Percentiles rank a stretch among this genome's conserved stretches.
phyloP scores from a whole-genome alignment of 805 yeast species.

The Saccharomyces kudriavzevii region DNA sequence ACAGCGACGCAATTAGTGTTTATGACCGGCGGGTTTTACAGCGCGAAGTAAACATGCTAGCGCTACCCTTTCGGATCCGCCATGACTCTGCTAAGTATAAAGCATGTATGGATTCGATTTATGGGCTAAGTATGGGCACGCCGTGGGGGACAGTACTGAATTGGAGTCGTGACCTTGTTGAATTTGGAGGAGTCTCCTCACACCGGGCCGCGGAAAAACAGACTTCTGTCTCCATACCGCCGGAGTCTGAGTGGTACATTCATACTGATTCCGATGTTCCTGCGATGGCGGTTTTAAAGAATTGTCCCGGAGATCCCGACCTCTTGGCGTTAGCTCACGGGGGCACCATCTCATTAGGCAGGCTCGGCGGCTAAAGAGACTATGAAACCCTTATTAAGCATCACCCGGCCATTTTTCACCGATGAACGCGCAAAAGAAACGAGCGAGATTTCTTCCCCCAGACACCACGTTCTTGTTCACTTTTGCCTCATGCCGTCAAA shows the following conservation, averaged over 20 bases:
- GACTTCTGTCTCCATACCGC: not conserved
- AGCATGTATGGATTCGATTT: constrained; percentile 12
- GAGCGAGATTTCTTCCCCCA: not conserved
- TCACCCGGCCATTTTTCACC: not conserved
- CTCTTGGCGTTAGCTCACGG: not conserved
- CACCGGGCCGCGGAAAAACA: not conserved
- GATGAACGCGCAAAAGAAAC: not conserved
- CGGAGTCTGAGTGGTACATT: not conserved
- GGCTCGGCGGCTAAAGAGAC: not conserved
- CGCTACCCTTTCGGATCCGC: constrained; percentile 15
- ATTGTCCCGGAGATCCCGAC: constrained; percentile 14
- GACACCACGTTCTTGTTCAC: not conserved
- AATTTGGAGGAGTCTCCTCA: constrained; percentile 22
- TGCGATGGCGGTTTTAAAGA: not conserved
- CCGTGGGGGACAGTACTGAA: constrained; percentile 12
- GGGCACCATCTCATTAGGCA: not conserved
- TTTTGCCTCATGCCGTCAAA: not conserved
- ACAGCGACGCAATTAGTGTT: constrained; percentile 25
- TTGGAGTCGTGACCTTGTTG: constrained; percentile 22
- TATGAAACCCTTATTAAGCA: not conserved
- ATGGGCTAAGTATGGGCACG: constrained; percentile 24
- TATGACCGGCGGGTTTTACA: constrained; percentile 28
- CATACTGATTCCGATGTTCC: not conserved
- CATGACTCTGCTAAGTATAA: constrained; percentile 18
- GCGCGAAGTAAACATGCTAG: constrained; percentile 9